Percentiles rank a stretch among this genome's conserved stretches.
phyloP scores from a whole-genome alignment of 2,329 filamentous ascomycete genomes.

The Colletotrichum lini region DNA sequence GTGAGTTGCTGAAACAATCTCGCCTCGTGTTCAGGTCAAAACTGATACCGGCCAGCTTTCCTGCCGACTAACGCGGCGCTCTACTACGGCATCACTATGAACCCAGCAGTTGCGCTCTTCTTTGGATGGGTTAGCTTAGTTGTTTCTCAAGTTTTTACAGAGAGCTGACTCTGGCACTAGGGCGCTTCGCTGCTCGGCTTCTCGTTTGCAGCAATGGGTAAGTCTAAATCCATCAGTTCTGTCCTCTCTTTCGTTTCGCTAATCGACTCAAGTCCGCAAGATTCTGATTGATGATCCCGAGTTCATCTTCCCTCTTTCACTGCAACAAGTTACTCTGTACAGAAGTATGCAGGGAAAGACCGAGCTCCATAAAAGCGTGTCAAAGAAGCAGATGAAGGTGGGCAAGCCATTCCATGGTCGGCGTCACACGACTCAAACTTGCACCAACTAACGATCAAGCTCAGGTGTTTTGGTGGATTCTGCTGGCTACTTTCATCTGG shows the following conservation, averaged over 20 bases:
- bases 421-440: too few relatives aligned
- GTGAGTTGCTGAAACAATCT: neutral
- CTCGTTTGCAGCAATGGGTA: conserved; percentile 68
- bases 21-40: fast-evolving
- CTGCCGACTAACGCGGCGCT: conserved; percentile 62
- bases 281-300: conserved; percentile 72
- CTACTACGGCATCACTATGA: conserved; percentile 67
- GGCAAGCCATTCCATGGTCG: neutral
- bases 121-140: conserved; percentile 73
- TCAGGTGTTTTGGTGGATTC: conserved; percentile 66
- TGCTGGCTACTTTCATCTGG: conserved; percentile 70
- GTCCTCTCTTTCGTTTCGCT: neutral
- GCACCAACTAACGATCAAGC: neutral
- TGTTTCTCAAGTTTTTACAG: conserved; percentile 57
- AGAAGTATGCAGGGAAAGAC: conserved; percentile 38
- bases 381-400: conserved; percentile 34
- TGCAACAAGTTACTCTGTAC: conserved; percentile 37
- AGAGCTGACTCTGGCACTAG: neutral
- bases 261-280: conserved; percentile 52
- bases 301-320: conserved; percentile 46
- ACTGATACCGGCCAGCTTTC: conserved; percentile 16
- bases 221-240: neutral
- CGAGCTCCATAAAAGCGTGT: conserved; percentile 29
- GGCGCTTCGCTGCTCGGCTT: conserved; percentile 35
- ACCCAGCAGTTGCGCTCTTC: conserved; percentile 68